These are phyloP conservation scores for Crataegus laevigata DNA, from an alignment of 306 rosid species.

Conservation along the genomic window DNA sequence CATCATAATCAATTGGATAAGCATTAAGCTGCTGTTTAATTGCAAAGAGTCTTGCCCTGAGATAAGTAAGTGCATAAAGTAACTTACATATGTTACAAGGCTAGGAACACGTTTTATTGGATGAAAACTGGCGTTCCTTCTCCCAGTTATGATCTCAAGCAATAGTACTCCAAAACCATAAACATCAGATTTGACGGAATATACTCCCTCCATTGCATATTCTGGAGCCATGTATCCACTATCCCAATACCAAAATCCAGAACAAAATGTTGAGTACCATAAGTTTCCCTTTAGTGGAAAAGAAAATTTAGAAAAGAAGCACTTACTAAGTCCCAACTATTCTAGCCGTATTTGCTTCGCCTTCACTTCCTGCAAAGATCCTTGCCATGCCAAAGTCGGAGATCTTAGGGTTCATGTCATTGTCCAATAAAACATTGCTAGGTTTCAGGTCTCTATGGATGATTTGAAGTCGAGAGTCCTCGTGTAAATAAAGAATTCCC, in stretches of 20 bases:
- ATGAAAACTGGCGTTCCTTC: slow-evolving; percentile 10
- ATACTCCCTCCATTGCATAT: slow-evolving; percentile 34
- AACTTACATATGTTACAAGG: slow-evolving; percentile 11
- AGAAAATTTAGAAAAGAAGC: not conserved
- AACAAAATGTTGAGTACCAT: not conserved
- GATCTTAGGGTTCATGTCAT: slow-evolving; percentile 51
- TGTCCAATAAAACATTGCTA: slow-evolving; percentile 49
- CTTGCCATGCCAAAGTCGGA: slow-evolving; percentile 73
- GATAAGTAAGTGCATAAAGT: not conserved
- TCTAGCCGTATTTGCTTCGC: slow-evolving; percentile 28
- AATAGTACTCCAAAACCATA: slow-evolving; percentile 44
- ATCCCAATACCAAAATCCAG: not conserved
- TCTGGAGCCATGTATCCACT: slow-evolving; percentile 59
- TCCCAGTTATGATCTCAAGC: slow-evolving; percentile 41
- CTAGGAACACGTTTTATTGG: not conserved
- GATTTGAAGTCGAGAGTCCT: too few species aligned
- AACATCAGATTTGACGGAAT: slow-evolving; percentile 36
- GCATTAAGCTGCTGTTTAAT: not conserved
- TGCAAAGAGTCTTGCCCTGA: not conserved
- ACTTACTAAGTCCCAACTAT: slow-evolving; percentile 74
- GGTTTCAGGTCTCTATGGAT: not conserved
- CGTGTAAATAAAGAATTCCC: too few species aligned
- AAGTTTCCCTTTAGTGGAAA: too few species aligned
- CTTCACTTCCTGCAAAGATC: slow-evolving; percentile 39
- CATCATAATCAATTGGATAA: not conserved